A percentile compares a stretch with the other conserved stretches of the same genome.
Evolutionary conservation across 169 alveolate species (phyloP).

Genomic region (Plasmodium blacklocki): DNA sequence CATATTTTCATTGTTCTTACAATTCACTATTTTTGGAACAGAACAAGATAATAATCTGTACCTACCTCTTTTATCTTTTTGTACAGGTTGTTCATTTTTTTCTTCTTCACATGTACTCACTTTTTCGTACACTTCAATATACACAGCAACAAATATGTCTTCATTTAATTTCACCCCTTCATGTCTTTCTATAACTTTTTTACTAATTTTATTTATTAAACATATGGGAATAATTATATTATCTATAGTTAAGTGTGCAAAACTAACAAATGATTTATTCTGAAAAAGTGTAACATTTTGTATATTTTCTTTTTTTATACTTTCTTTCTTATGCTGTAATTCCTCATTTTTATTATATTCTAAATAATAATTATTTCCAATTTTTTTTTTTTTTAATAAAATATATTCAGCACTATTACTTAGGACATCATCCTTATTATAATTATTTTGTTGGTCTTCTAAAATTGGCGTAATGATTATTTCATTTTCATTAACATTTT

Average conservation of each 20-base stretch:
- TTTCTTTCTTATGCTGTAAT: neutral
- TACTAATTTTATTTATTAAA: neutral
- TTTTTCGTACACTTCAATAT: constrained; percentile 49
- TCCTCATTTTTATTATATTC: neutral
- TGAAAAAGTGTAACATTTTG: neutral
- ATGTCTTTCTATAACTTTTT: neutral
- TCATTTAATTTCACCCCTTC: neutral
- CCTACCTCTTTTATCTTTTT: neutral
- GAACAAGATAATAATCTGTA: constrained; percentile 33
- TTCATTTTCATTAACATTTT: too few relatives aligned
- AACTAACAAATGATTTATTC: neutral
- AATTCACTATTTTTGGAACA: constrained; percentile 31
- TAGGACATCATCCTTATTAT: too few relatives aligned
- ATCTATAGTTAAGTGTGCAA: constrained; percentile 5
- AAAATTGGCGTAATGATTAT: too few relatives aligned
- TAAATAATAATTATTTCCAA: neutral
- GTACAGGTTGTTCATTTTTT: neutral
- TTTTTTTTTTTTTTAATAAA: neutral
- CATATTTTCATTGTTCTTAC: neutral
- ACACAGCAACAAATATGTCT: constrained; percentile 45
- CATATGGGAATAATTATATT: constrained; percentile 6
- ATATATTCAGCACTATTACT: too few relatives aligned
- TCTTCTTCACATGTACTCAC: neutral
- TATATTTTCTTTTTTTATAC: constrained; percentile 1
- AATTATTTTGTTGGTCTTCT: too few relatives aligned